A percentile compares a stretch with the other conserved stretches of the same genome.
These are phyloP conservation scores for Pneumocystis oryctolagi DNA, from an alignment of 1,139 yeast species.

Conservation along the genomic window DNA sequence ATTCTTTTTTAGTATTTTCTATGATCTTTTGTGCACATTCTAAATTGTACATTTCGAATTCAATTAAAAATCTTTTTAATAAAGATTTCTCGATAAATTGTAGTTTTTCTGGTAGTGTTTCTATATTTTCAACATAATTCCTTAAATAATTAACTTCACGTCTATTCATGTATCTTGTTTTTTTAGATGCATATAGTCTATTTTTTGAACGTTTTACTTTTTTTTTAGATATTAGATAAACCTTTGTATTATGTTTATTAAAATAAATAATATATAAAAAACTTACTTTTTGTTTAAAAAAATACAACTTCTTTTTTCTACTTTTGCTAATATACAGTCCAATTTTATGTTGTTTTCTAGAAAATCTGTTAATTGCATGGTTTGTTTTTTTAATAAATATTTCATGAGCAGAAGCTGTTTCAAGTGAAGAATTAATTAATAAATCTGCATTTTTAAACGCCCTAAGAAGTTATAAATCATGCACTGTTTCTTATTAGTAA, in stretches of 20 bases:
- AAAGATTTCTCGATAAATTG: neutral
- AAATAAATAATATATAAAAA: neutral
- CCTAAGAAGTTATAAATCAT: neutral
- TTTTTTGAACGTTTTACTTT: too few species aligned
- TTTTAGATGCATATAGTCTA: too few species aligned
- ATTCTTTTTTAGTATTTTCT: neutral
- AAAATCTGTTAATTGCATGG: neutral
- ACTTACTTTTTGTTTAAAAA: neutral
- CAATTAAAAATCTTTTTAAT: neutral
- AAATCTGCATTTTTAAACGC: neutral
- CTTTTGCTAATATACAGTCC: neutral
- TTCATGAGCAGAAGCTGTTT: neutral
- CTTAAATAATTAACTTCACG: neutral
- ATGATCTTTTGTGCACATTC: neutral
- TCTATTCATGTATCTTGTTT: neutral
- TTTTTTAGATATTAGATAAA: neutral
- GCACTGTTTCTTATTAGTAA: neutral
- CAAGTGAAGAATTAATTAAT: neutral
- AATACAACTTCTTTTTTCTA: neutral
- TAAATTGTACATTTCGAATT: neutral
- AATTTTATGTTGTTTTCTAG: neutral
- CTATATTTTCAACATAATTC: neutral
- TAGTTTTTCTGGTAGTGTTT: neutral
- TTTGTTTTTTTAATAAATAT: neutral
- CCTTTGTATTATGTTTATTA: neutral